These are phyloP conservation scores for Fusarium sp. DNA, from an alignment of 2,329 filamentous ascomycete species.

Conservation along the genomic window DNA sequence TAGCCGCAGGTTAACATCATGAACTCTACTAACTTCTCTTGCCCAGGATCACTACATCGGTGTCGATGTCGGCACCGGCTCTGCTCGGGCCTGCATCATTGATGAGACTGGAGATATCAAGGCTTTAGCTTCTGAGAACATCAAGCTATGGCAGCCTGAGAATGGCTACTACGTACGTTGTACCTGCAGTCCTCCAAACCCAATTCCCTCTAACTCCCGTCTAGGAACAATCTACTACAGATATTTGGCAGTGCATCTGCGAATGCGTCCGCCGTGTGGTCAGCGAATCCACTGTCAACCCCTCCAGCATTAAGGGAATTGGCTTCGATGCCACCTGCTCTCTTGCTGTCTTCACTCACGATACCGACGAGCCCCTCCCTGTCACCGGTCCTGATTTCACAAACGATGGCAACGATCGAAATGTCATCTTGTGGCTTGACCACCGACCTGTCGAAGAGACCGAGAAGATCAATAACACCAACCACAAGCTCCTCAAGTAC, in stretches of 20 bases:
- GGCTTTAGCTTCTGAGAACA: conserved; percentile 77
- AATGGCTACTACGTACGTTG: conserved; percentile 76
- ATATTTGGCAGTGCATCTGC: conserved; percentile 98
- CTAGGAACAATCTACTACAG: conserved; percentile 94
- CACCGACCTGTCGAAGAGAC: conserved; percentile 93
- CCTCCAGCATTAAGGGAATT: conserved; percentile 83
- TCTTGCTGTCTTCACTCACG: conserved; percentile 86
- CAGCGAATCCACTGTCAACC: conserved; percentile 82
- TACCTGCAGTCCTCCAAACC: not conserved
- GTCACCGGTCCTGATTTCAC: conserved; percentile 87
- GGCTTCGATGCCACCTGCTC: conserved; percentile 99
- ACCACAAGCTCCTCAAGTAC: conserved; percentile 93
- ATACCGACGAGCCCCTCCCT: conserved; percentile 90
- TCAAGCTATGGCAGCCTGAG: conserved; percentile 83
- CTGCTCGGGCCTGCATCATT: conserved; percentile 95
- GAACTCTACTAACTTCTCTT: conserved; percentile 28
- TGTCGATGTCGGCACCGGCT: conserved; percentile 96
- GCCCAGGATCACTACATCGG: conserved; percentile 75
- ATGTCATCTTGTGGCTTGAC: conserved; percentile 97
- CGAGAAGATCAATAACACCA: conserved; percentile 90
- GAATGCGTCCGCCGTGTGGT: conserved; percentile 86
- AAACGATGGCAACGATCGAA: conserved; percentile 84
- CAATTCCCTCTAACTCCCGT: conserved; percentile 13
- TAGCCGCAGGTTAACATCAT: not conserved
- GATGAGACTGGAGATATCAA: conserved; percentile 91